A percentile compares a stretch with the other conserved stretches of the same genome.
Evolutionary conservation across 306 rosid species (phyloP).

Genomic region (Hylodesmum podocarpum): DNA sequence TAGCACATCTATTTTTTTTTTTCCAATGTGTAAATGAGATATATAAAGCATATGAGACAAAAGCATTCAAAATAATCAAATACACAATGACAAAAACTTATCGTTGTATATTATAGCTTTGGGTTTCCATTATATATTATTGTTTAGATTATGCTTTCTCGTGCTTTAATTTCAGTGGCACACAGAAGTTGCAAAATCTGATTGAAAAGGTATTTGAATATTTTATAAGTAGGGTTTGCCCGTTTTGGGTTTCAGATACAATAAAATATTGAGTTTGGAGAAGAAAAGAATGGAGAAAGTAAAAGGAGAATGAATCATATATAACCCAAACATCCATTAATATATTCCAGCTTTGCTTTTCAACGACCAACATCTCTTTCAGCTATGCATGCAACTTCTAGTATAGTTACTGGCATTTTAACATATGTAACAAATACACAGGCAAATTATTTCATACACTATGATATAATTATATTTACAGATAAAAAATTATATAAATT

Average conservation of each 20-base stretch:
- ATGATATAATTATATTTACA: no score
- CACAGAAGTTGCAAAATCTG: neutral
- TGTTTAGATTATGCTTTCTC: neutral
- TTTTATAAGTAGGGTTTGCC: neutral
- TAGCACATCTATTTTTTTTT: no score
- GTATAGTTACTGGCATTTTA: no score
- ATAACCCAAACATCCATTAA: neutral
- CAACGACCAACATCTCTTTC: no score
- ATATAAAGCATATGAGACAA: neutral
- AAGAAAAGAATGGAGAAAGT: neutral
- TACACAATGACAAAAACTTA: neutral
- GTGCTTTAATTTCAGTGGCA: slow-evolving; percentile 4
- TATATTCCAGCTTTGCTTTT: neutral
- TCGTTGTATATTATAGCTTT: neutral
- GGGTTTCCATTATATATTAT: neutral
- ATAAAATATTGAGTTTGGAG: neutral
- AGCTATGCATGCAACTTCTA: no score
- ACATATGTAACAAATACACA: no score
- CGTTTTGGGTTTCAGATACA: neutral
- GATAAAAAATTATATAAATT: no score
- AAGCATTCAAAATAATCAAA: neutral
- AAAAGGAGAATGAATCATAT: neutral
- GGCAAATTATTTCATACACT: no score
- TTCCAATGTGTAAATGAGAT: no score
- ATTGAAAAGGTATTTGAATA: neutral